phyloP scores from a whole-genome alignment of 805 yeast species.

The Candida parachauliodes region DNA sequence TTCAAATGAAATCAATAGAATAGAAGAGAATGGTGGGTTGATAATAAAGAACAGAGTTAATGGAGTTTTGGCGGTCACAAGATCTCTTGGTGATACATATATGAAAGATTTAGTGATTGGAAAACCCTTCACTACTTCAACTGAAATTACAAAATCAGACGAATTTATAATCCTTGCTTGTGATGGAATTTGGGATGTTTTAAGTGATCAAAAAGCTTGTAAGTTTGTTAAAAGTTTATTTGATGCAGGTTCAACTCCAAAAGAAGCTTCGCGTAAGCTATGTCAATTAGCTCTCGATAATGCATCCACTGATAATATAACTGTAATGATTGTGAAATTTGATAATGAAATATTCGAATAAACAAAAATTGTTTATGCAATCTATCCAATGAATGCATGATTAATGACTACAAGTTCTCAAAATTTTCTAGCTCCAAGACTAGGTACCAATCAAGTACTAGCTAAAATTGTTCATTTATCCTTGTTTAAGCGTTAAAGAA shows the following conservation, averaged over 20 bases:
- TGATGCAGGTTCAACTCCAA: constrained; percentile 44
- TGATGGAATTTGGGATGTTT: constrained; percentile 96
- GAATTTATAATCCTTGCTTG: constrained; percentile 87
- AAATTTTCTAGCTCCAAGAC: too few species aligned
- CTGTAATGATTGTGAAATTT: constrained; percentile 81
- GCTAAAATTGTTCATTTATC: too few species aligned
- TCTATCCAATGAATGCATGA: too few species aligned
- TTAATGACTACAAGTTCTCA: too few species aligned
- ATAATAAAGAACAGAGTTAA: constrained; percentile 89
- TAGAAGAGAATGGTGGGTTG: constrained; percentile 77
- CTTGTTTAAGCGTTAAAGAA: too few species aligned
- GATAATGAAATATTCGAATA: constrained; percentile 41
- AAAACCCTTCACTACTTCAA: constrained; percentile 86
- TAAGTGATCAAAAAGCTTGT: constrained; percentile 81
- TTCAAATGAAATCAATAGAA: constrained; percentile 67
- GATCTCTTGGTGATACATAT: constrained; percentile 91
- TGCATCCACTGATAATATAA: constrained; percentile 85
- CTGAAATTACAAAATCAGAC: constrained; percentile 64
- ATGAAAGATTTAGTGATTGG: constrained; percentile 88
- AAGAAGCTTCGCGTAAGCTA: constrained; percentile 61
- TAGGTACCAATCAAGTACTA: too few species aligned
- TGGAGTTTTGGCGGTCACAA: constrained; percentile 91
- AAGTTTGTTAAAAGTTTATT: constrained; percentile 54
- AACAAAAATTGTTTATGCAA: too few species aligned
- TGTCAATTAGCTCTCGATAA: constrained; percentile 72